These are phyloP conservation scores for Fragaria nilgerrensis DNA, from an alignment of 306 rosid species.

Conservation along the genomic window DNA sequence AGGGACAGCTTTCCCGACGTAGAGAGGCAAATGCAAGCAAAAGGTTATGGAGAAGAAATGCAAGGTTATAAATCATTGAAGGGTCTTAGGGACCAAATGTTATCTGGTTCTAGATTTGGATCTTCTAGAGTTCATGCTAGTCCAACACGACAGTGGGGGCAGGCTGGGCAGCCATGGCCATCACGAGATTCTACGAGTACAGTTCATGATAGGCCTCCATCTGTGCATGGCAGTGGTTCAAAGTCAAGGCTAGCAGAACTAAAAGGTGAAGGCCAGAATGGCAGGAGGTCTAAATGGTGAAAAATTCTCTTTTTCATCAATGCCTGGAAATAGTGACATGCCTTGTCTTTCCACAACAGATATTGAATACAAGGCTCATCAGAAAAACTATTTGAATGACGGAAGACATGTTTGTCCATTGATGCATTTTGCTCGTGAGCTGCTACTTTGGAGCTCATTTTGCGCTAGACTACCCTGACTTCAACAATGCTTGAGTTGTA, in stretches of 20 bases:
- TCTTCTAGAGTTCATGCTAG: constrained; percentile 60
- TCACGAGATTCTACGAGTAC: constrained; percentile 49
- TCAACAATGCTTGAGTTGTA: constrained; percentile 26
- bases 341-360: neutral
- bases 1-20: constrained; percentile 77
- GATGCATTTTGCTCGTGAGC: constrained; percentile 3
- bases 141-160: constrained; percentile 78
- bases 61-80: constrained; percentile 70
- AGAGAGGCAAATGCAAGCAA: constrained; percentile 66
- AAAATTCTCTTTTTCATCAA: constrained; percentile 11
- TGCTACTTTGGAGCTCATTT: constrained; percentile 39
- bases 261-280: constrained; percentile 54
- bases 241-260: constrained; percentile 75
- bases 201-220: constrained; percentile 56
- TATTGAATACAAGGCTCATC: neutral
- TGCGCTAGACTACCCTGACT: constrained; percentile 5
- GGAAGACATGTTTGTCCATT: constrained; percentile 1
- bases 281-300: constrained; percentile 66
- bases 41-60: constrained; percentile 50
- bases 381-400: constrained; percentile 17
- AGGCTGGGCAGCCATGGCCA: constrained; percentile 73
- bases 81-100: constrained; percentile 71
- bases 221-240: constrained; percentile 46
- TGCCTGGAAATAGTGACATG: constrained; percentile 7
- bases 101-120: constrained; percentile 60